These are phyloP conservation scores for Metschnikowia proteae DNA, from an alignment of 805 yeast genomes.

Conservation along the genomic window DNA sequence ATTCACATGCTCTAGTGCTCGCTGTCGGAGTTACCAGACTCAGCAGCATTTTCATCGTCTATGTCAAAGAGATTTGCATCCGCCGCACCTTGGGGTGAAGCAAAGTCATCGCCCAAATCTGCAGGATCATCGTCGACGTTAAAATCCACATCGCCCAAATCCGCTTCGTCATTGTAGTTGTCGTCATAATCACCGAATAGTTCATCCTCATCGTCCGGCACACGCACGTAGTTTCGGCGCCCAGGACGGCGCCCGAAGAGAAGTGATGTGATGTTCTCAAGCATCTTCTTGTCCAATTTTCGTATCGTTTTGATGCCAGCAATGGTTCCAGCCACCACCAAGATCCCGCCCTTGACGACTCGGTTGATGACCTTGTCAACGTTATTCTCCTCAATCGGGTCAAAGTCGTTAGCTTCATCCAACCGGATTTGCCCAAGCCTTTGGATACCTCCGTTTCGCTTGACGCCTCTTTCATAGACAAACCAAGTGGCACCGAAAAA, in stretches of 20 bases:
- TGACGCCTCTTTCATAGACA: conserved; percentile 76
- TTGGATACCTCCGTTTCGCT: conserved; percentile 71
- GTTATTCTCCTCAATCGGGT: conserved; percentile 59
- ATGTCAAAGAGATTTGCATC: conserved; percentile 32
- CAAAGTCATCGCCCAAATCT: conserved; percentile 16
- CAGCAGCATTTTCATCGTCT: conserved; percentile 21
- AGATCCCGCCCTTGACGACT: conserved; percentile 56
- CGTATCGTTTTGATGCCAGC: conserved; percentile 33
- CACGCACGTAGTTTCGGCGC: conserved; percentile 37
- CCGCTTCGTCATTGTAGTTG: conserved; percentile 34
- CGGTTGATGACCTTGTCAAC: conserved; percentile 57
- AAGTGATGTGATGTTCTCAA: conserved; percentile 28
- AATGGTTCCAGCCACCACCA: conserved; percentile 38
- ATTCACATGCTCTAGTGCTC: background rate
- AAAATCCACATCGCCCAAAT: conserved; percentile 24
- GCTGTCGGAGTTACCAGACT: conserved; percentile 3
- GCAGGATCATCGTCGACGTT: conserved; percentile 20
- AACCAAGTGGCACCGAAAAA: conserved; percentile 56
- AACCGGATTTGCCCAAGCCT: conserved; percentile 83
- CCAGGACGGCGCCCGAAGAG: conserved; percentile 39
- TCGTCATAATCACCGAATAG: conserved; percentile 41
- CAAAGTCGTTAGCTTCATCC: conserved; percentile 58
- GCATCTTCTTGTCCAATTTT: conserved; percentile 30
- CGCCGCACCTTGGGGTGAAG: conserved; percentile 10
- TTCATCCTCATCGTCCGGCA: conserved; percentile 41